A percentile compares a stretch with the other conserved stretches of the same genome.
These are phyloP conservation scores for Cymodocea nodosa DNA, from an alignment of 116 monocot genomes.

Conservation along the genomic window DNA sequence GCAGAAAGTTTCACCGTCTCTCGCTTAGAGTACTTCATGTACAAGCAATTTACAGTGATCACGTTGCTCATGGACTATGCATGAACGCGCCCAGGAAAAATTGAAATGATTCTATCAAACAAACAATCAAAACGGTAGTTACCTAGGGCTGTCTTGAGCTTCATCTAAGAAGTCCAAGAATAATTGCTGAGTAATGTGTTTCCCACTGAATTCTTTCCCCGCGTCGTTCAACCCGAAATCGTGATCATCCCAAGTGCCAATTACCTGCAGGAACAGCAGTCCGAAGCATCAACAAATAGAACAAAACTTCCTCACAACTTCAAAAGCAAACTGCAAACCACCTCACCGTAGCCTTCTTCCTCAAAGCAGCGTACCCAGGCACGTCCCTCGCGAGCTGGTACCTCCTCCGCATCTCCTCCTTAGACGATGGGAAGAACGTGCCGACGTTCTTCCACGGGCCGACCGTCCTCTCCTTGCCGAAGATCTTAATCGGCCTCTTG, in stretches of 20 bases:
- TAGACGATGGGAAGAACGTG: constrained; percentile 51
- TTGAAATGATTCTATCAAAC: neutral
- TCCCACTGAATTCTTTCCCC: constrained; percentile 63
- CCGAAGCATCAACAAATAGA: neutral
- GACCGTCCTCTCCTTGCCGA: constrained; percentile 60
- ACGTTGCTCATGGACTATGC: too few species aligned
- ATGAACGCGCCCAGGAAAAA: too few species aligned
- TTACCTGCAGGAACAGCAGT: constrained; percentile 35
- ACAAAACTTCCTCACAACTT: neutral
- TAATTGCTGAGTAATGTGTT: constrained; percentile 42
- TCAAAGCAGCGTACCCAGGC: constrained; percentile 52
- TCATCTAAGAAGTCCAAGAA: constrained; percentile 81
- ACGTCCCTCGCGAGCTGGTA: constrained; percentile 43
- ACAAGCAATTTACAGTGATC: too few species aligned
- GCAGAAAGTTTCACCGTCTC: too few species aligned
- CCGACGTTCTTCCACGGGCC: constrained; percentile 72
- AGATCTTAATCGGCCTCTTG: constrained; percentile 32
- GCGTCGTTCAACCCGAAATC: constrained; percentile 96
- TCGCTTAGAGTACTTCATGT: too few species aligned
- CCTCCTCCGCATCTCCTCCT: constrained; percentile 41
- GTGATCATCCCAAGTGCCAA: constrained; percentile 95
- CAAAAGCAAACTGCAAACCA: neutral
- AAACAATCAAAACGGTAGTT: neutral
- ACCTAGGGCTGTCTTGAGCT: constrained; percentile 54
- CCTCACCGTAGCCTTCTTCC: constrained; percentile 39